These are phyloP conservation scores for Ilex asprella DNA, from an alignment of 257 asterid species.

Conservation along the genomic window DNA sequence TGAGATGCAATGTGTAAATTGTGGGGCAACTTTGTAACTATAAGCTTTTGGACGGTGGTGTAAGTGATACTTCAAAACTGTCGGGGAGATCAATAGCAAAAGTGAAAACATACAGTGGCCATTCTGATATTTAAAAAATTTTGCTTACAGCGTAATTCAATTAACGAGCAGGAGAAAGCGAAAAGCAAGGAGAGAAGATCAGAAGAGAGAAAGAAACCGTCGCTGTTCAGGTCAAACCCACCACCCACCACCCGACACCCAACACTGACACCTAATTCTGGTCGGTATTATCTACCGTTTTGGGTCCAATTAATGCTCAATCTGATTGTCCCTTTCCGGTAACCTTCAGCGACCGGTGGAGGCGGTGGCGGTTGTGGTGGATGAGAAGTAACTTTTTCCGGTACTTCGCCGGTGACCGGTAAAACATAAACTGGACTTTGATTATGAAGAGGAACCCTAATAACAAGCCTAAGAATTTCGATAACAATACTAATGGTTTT, in stretches of 20 bases:
- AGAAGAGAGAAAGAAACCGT: constrained; percentile 21
- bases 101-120: too few species aligned
- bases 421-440: constrained; percentile 10
- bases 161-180: constrained; percentile 12
- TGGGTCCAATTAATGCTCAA: constrained; percentile 21
- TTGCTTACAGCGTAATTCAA: neutral
- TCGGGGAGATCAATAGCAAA: too few species aligned
- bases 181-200: neutral
- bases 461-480: constrained; percentile 11
- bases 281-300: constrained; percentile 14
- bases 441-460: constrained; percentile 40
- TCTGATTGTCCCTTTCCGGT: constrained; percentile 23
- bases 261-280: constrained; percentile 3
- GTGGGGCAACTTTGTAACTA: too few species aligned
- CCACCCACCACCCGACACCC: constrained; percentile 8
- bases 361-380: constrained; percentile 18
- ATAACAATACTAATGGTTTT: constrained; percentile 16
- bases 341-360: constrained; percentile 20
- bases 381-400: constrained; percentile 7
- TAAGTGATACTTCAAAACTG: too few species aligned
- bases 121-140: too few species aligned
- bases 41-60: too few species aligned
- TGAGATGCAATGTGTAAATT: too few species aligned
- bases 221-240: constrained; percentile 31
- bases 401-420: constrained; percentile 14